Evolutionary conservation across 163 green algal species (phyloP), one percentile per base, ranked within the genome.

Genomic region (Chloroidium sp.): DNA sequence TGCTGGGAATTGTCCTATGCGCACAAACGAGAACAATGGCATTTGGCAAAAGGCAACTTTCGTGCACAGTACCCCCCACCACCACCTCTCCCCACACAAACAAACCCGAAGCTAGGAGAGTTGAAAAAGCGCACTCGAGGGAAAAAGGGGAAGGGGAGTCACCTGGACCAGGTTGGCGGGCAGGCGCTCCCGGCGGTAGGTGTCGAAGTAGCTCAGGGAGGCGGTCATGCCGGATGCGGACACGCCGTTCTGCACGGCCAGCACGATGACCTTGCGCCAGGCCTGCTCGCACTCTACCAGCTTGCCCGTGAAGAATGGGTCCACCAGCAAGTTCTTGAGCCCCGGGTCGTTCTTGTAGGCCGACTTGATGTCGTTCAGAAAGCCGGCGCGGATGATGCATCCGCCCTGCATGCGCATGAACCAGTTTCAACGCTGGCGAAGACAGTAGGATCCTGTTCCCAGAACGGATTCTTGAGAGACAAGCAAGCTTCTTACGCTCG

Each of bases 321-420:
- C 96, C 68, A 99, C 87, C 74, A 99, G 88, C 86, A 99, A 89
- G 84, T 88, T 94, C 14, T 88, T 78, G 8, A 97, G 89, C 36
- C 84, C 84, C 0, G 90, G 80, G 83, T 97, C 84, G 61, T 85
- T 82, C 82, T 90, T 83, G 84, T 95, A 96, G 83, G 93, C 86
- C 79, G 92, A 83, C 81, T 91, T 91, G 91, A 99, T 99, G 86
- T 93, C 90, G 85, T 98, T 93, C 67, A 99, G 87, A 90, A 99
- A 99, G 4, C 80, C 85, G 57, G 96, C 96, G 78, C 96, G 93
- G 88, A 99, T 99, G 88, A 99, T 99, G 91, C 96, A 99, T 77
- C 96, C 96, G 80, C 96, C 96, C 93, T 93, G 89, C 6, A 69
- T 10, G 62, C 67, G 36, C 36, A 36, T 36, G 14, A 77, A 8